Conservation (phyloP, 768 basidiomycete genomes). For the Albatrellus ellisii region DNA sequence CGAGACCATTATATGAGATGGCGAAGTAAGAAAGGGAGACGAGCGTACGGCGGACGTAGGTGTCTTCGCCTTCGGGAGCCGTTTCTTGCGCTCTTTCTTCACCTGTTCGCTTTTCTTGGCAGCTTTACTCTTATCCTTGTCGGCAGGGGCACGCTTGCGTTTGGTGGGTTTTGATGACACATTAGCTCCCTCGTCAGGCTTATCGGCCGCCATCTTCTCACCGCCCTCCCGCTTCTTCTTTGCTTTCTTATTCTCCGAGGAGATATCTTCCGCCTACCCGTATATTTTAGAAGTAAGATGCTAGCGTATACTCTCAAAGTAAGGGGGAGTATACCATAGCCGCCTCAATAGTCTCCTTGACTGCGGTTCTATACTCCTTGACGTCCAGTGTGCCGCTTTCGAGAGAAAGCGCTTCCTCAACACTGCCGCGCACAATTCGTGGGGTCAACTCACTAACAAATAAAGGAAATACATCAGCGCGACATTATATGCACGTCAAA, state of each 20-base stretch:
- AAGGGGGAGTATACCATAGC: conserved; percentile 22
- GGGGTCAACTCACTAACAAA: conserved; percentile 37
- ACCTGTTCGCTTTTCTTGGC: no score
- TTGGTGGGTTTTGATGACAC: not conserved
- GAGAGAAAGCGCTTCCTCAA: conserved; percentile 36
- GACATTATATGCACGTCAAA: no score
- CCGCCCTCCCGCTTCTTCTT: not conserved
- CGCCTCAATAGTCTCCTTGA: conserved; percentile 31
- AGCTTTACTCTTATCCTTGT: not conserved
- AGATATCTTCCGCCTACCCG: not conserved
- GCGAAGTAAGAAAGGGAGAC: not conserved
- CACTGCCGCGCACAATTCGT: conserved; percentile 33
- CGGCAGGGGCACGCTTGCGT: not conserved
- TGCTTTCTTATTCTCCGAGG: not conserved
- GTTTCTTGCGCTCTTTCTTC: not conserved
- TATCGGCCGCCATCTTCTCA: not conserved
- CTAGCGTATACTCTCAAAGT: not conserved
- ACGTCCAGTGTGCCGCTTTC: conserved; percentile 29
- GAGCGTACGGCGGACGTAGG: not conserved
- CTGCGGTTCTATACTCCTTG: conserved; percentile 29
- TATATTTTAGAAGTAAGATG: not conserved
- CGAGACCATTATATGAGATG: not conserved
- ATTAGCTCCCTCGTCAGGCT: no score
- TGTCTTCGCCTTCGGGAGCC: not conserved
- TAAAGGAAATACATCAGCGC: no score